phyloP scores from a whole-genome alignment of 2,329 filamentous ascomycete genomes.

The Talaromyces sp. region DNA sequence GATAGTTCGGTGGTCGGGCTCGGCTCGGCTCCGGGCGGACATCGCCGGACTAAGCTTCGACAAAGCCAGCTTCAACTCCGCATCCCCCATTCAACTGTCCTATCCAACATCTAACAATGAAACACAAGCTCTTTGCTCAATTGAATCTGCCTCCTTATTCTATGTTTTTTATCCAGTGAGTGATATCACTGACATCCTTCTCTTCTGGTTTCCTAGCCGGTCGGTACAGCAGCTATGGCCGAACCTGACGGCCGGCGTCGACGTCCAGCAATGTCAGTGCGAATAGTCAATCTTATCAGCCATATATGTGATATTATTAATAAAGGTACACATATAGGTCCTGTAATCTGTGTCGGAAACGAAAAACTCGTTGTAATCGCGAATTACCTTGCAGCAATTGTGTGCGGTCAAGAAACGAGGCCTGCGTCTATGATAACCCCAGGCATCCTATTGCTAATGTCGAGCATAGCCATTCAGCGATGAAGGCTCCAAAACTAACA shows the following conservation, averaged over 20 bases:
- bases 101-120: neutral
- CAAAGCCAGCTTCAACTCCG: no score
- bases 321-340: conserved; percentile 34
- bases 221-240: neutral
- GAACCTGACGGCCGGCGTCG: neutral
- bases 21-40: neutral
- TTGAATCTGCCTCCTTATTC: neutral
- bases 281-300: neutral
- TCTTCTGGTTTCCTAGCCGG: neutral
- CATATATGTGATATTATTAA: neutral
- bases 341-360: conserved; percentile 52
- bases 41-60: neutral
- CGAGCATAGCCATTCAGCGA: neutral
- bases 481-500: neutral
- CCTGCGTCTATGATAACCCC: conserved; percentile 45
- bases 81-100: no score
- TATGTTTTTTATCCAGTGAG: neutral
- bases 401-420: conserved; percentile 46
- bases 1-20: neutral
- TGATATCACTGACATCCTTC: neutral
- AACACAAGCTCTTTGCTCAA: neutral
- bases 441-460: conserved; percentile 12
- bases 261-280: neutral
- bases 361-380: conserved; percentile 59
- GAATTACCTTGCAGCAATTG: conserved; percentile 56